Evolutionary conservation across 1,284 basidiomycete species (phyloP).

Genomic region (Leucoagaricus sp.): DNA sequence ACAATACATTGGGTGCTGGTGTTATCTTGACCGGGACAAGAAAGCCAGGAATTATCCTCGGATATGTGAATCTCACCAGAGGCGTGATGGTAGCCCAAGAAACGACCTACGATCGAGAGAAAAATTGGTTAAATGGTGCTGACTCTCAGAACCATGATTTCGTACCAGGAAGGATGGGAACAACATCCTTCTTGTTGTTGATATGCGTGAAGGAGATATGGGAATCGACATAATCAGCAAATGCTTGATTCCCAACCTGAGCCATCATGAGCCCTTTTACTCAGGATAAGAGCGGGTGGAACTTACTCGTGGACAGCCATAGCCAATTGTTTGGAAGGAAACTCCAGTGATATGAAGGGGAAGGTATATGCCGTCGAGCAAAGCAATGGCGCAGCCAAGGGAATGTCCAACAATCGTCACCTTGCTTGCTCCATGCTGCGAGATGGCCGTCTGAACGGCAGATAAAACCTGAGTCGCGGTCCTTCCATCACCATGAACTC

Average conservation of each 20-base stretch:
- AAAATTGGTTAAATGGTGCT: background rate
- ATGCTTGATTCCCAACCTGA: constrained; percentile 63
- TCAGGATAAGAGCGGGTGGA: background rate
- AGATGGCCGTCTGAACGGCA: constrained; percentile 26
- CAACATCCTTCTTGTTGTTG: constrained; percentile 50
- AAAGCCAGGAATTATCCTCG: constrained; percentile 45
- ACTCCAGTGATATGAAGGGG: constrained; percentile 44
- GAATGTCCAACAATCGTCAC: constrained; percentile 50
- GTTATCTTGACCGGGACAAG: constrained; percentile 57
- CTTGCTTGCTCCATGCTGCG: constrained; percentile 18
- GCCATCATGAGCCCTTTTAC: background rate
- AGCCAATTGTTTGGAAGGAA: constrained; percentile 47
- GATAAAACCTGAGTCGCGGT: constrained; percentile 25
- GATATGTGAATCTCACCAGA: constrained; percentile 62
- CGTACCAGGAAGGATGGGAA: constrained; percentile 22
- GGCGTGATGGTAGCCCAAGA: constrained; percentile 56
- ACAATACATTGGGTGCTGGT: constrained; percentile 48
- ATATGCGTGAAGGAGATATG: constrained; percentile 37
- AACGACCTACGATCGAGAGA: constrained; percentile 29
- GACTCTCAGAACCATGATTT: background rate
- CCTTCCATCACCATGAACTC: constrained; percentile 16
- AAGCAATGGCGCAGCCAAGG: constrained; percentile 54
- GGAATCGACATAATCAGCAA: constrained; percentile 58
- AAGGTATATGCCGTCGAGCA: constrained; percentile 52
- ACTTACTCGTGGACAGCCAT: constrained; percentile 27